These are phyloP conservation scores for Pyrenophora tritici-repentis DNA, from an alignment of 2,329 filamentous ascomycete species.

Conservation along the genomic window DNA sequence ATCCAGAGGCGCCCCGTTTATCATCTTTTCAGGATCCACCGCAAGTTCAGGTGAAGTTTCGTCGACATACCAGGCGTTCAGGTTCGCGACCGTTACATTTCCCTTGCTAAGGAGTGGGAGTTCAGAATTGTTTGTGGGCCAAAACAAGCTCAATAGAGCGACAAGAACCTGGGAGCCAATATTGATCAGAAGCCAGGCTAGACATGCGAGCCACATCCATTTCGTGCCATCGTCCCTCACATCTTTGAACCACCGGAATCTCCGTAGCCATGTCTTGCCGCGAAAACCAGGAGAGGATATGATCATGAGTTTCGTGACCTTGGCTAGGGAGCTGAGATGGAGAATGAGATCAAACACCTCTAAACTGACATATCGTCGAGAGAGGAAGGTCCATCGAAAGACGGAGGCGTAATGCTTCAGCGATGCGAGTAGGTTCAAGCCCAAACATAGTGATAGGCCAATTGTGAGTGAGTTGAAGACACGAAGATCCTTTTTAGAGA, in stretches of 20 bases:
- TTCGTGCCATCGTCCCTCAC: conserved; percentile 37
- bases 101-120: conserved; percentile 35
- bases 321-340: conserved; percentile 36
- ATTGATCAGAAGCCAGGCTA: conserved; percentile 41
- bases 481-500: conserved; percentile 35
- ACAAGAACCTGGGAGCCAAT: conserved; percentile 43
- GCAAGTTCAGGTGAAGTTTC: neutral
- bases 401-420: conserved; percentile 42
- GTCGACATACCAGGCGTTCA: conserved; percentile 30
- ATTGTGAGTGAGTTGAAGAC: conserved; percentile 44
- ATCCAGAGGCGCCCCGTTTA: conserved; percentile 22
- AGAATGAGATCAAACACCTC: conserved; percentile 45
- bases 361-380: conserved; percentile 37
- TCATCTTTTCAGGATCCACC: neutral
- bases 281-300: conserved; percentile 39
- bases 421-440: conserved; percentile 42
- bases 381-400: conserved; percentile 44
- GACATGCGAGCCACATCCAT: conserved; percentile 42
- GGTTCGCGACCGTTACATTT: conserved; percentile 33
- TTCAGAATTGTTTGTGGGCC: conserved; percentile 39
- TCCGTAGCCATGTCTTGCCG: conserved; percentile 28
- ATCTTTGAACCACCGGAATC: conserved; percentile 37
- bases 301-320: conserved; percentile 42
- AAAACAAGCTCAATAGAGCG: conserved; percentile 41
- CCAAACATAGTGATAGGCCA: conserved; percentile 41